Evolutionary conservation across 2,329 filamentous ascomycete genomes (phyloP).

Genomic region (Pseudopithomyces chartarum): DNA sequence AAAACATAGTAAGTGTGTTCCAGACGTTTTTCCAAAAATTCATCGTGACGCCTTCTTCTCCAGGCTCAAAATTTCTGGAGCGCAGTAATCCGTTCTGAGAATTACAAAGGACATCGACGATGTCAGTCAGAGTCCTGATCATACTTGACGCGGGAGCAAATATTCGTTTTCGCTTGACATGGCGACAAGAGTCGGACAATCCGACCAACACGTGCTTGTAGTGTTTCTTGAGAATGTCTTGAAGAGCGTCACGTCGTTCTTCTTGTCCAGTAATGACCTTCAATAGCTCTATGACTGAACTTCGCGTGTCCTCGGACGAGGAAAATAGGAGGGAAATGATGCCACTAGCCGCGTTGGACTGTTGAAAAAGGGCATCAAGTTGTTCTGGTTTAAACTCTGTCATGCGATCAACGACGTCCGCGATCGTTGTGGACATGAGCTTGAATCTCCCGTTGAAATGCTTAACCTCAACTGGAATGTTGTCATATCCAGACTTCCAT

Average conservation of each 20-base stretch:
- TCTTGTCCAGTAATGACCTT: slow-evolving; percentile 79
- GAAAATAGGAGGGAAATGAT: slow-evolving; percentile 82
- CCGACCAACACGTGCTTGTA: slow-evolving; percentile 62
- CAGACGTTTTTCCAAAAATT: slow-evolving; percentile 86
- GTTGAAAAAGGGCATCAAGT: slow-evolving; percentile 71
- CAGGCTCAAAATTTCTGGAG: slow-evolving; percentile 60
- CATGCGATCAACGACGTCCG: slow-evolving; percentile 76
- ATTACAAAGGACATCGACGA: slow-evolving; percentile 68
- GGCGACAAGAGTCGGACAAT: slow-evolving; percentile 61
- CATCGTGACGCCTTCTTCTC: slow-evolving; percentile 69
- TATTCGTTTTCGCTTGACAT: slow-evolving; percentile 60
- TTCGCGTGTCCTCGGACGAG: slow-evolving; percentile 76
- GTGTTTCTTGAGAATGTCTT: slow-evolving; percentile 62
- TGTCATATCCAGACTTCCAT: slow-evolving; percentile 44
- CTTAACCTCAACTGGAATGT: slow-evolving; percentile 60
- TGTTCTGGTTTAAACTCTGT: slow-evolving; percentile 75
- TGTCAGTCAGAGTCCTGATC: slow-evolving; percentile 65
- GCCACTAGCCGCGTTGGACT: slow-evolving; percentile 70
- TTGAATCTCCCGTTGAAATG: slow-evolving; percentile 78
- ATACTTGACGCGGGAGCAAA: slow-evolving; percentile 66
- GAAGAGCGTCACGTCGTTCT: slow-evolving; percentile 64
- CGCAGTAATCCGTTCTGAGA: slow-evolving; percentile 67
- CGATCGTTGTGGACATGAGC: slow-evolving; percentile 66
- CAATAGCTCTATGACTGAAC: slow-evolving; percentile 79
- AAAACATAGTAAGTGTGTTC: slow-evolving; percentile 79